Conservation (phyloP, 169 alveolate species). For the Plasmodium inui region DNA sequence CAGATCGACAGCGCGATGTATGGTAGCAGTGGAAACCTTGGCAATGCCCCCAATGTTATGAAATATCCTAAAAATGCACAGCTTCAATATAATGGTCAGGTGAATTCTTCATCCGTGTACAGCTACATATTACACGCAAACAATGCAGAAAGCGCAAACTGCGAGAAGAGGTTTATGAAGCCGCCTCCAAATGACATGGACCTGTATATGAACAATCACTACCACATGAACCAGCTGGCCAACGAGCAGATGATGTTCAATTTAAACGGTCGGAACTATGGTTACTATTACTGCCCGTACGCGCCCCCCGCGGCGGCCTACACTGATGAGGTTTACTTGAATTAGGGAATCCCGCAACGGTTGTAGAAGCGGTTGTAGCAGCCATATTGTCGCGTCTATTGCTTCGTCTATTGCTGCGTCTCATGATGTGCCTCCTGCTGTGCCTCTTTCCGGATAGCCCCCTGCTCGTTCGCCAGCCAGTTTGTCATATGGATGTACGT, state of each 20-base stretch:
- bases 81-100: not conserved
- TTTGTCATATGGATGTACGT: not conserved
- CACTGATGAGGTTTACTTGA: conserved; percentile 55
- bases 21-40: not conserved
- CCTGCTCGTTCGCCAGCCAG: not conserved
- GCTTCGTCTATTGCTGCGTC: not conserved
- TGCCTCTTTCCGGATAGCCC: not conserved
- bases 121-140: conserved; percentile 45
- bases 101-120: conserved; percentile 45
- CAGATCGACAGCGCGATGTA: not conserved
- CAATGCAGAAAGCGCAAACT: conserved; percentile 25
- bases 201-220: conserved; percentile 42
- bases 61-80: not conserved
- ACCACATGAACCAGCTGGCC: conserved; percentile 32
- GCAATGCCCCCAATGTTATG: not conserved
- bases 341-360: not conserved
- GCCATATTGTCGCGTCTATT: not conserved
- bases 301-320: conserved; percentile 4
- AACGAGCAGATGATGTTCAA: conserved; percentile 56
- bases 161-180: conserved; percentile 42
- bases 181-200: conserved; percentile 44
- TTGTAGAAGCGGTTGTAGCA: not conserved
- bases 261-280: conserved; percentile 50
- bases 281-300: conserved; percentile 54
- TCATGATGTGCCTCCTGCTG: too few species aligned